Percentiles rank a stretch among this genome's conserved stretches.
phyloP scores from a whole-genome alignment of 345 rosid genomes.

The Salix suchowensis region DNA sequence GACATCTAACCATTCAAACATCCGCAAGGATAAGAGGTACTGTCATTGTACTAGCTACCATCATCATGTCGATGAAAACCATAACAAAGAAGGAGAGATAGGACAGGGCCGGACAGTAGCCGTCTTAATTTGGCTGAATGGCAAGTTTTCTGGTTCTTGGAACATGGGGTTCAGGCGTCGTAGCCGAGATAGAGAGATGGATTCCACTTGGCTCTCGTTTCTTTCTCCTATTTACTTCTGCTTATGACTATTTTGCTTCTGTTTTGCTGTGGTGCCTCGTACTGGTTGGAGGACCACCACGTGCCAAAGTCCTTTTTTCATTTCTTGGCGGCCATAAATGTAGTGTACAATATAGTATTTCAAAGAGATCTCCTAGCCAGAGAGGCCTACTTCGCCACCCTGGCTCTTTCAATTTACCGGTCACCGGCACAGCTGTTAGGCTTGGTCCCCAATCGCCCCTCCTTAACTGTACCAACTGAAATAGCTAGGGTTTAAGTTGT shows the following conservation, averaged over 20 bases:
- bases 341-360: background rate
- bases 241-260: background rate
- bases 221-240: background rate
- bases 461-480: too few species aligned
- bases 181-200: background rate
- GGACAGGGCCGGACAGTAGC: conserved; percentile 12
- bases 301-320: background rate
- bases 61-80: background rate
- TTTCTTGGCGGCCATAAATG: background rate
- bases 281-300: background rate
- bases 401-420: background rate
- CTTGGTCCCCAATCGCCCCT: too few species aligned
- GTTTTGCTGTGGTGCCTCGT: background rate
- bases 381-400: background rate
- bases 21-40: background rate
- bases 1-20: background rate
- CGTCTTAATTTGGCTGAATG: background rate
- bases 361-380: too few species aligned
- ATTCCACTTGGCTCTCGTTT: background rate
- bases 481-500: background rate
- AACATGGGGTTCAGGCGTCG: conserved; percentile 4
- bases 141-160: conserved; percentile 11
- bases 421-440: too few species aligned
- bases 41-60: background rate
- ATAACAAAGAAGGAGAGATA: background rate